Percentiles rank a stretch among this genome's conserved stretches.
Evolutionary conservation across 192 early-diverging fungal species (phyloP).

Genomic region (Coemansia brasiliensis): DNA sequence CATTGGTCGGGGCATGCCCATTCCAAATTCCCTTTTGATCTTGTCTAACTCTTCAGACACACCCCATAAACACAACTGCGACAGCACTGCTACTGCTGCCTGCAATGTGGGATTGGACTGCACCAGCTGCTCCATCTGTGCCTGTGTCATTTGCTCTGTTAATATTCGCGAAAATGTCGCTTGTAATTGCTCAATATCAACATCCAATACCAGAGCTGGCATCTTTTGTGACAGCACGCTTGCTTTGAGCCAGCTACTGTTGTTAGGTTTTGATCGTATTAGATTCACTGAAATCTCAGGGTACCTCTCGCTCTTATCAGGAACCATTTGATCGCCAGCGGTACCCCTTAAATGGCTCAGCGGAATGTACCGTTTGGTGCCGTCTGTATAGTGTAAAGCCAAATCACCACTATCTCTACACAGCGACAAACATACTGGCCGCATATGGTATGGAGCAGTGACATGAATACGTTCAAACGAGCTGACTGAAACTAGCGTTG

Average conservation of each 20-base stretch:
- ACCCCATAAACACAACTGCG: conserved; percentile 49
- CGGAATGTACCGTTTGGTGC: conserved; percentile 11
- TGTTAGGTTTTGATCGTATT: neutral
- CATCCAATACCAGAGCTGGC: conserved; percentile 24
- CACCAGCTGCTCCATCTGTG: conserved; percentile 22
- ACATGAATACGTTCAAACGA: conserved; percentile 32
- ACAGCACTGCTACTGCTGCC: conserved; percentile 30
- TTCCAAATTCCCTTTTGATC: conserved; percentile 33
- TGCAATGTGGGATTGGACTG: conserved; percentile 14
- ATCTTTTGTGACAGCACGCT: conserved; percentile 3
- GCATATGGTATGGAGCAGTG: conserved; percentile 28
- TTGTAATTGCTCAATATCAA: conserved; percentile 38
- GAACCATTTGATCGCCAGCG: neutral
- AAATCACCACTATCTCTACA: conserved; percentile 16
- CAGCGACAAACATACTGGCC: conserved; percentile 17
- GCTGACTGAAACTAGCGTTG: conserved; percentile 25
- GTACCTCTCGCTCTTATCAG: neutral
- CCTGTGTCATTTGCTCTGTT: conserved; percentile 15
- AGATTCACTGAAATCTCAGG: conserved; percentile 7
- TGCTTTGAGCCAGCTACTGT: conserved; percentile 11
- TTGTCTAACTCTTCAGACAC: conserved; percentile 31
- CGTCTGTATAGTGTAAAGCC: conserved; percentile 31
- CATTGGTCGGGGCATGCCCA: conserved; percentile 22
- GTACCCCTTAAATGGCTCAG: conserved; percentile 12
- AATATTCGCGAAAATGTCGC: conserved; percentile 16